Evolutionary conservation across 352 stramenopile species (phyloP).

Genomic region (Pythium utonaiense): DNA sequence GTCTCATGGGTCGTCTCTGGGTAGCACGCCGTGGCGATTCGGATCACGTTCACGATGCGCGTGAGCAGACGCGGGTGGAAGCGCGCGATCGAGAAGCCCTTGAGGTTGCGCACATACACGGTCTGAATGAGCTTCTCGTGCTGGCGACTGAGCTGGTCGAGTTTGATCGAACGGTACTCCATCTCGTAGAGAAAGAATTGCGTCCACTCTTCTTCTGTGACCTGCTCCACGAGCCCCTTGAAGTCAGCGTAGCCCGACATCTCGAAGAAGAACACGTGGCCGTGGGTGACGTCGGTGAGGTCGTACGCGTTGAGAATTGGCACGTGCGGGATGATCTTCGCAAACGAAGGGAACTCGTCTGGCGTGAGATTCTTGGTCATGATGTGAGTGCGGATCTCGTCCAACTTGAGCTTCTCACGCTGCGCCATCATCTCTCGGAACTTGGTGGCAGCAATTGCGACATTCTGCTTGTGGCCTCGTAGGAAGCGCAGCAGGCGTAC

Average conservation of each 20-base stretch:
- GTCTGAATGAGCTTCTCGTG: constrained; percentile 54
- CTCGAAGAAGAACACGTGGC: constrained; percentile 66
- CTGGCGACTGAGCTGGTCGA: constrained; percentile 63
- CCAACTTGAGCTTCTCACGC: constrained; percentile 51
- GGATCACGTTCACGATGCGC: constrained; percentile 36
- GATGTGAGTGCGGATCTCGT: constrained; percentile 58
- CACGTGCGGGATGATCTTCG: constrained; percentile 66
- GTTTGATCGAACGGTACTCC: constrained; percentile 58
- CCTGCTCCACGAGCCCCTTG: constrained; percentile 46
- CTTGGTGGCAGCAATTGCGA: constrained; percentile 50
- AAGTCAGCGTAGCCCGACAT: constrained; percentile 67
- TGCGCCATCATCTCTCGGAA: constrained; percentile 65
- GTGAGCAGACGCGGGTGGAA: constrained; percentile 53
- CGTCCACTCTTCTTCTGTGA: constrained; percentile 68
- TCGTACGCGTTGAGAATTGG: constrained; percentile 67
- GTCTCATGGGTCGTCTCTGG: constrained; percentile 55
- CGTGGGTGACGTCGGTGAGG: constrained; percentile 33
- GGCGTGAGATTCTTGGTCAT: constrained; percentile 39
- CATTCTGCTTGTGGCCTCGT: constrained; percentile 72
- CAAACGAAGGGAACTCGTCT: constrained; percentile 58
- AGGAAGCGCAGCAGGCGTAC: constrained; percentile 69
- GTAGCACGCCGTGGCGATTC: constrained; percentile 61
- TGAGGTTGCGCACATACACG: constrained; percentile 60
- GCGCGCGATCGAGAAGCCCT: constrained; percentile 57
- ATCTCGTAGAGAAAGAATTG: constrained; percentile 73